These are phyloP conservation scores for Vararia minispora DNA, from an alignment of 768 basidiomycete genomes.

Conservation along the genomic window DNA sequence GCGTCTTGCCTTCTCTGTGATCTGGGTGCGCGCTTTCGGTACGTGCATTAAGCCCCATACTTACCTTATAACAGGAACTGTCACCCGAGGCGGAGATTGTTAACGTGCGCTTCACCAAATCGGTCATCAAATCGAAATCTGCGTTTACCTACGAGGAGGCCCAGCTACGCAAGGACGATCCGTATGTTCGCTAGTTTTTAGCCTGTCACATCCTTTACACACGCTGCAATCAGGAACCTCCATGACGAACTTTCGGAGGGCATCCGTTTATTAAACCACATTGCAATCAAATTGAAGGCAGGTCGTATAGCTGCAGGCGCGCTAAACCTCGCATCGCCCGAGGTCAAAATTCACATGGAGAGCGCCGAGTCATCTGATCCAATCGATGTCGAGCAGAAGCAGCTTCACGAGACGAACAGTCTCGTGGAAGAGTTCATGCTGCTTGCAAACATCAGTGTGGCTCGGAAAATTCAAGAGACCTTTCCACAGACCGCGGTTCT, in stretches of 20 bases:
- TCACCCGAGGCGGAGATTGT: conserved; percentile 83
- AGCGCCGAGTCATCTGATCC: conserved; percentile 91
- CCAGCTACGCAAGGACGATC: conserved; percentile 86
- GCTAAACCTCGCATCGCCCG: conserved; percentile 93
- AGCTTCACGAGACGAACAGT: conserved; percentile 85
- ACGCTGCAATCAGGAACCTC: conserved; percentile 36
- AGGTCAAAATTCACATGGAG: conserved; percentile 94
- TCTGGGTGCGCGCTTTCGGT: conserved; percentile 63
- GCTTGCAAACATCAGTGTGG: conserved; percentile 92
- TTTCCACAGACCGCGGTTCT: conserved; percentile 96
- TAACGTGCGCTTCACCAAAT: conserved; percentile 86
- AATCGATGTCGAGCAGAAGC: conserved; percentile 95
- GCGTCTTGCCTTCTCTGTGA: conserved; percentile 86
- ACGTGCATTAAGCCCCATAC: no score
- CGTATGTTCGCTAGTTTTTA: conserved; percentile 35
- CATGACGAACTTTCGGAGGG: conserved; percentile 76
- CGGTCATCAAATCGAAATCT: conserved; percentile 91
- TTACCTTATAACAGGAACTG: conserved; percentile 90
- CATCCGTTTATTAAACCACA: conserved; percentile 78
- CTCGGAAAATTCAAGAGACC: conserved; percentile 80
- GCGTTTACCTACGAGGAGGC: conserved; percentile 98
- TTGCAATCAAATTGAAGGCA: conserved; percentile 78
- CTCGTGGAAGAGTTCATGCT: conserved; percentile 99
- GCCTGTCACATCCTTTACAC: conserved; percentile 1
- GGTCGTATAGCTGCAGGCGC: conserved; percentile 93